Evolutionary conservation across 169 alveolate species (phyloP), one percentile per base, ranked within the genome.

Genomic region (Neospora caninum): DNA sequence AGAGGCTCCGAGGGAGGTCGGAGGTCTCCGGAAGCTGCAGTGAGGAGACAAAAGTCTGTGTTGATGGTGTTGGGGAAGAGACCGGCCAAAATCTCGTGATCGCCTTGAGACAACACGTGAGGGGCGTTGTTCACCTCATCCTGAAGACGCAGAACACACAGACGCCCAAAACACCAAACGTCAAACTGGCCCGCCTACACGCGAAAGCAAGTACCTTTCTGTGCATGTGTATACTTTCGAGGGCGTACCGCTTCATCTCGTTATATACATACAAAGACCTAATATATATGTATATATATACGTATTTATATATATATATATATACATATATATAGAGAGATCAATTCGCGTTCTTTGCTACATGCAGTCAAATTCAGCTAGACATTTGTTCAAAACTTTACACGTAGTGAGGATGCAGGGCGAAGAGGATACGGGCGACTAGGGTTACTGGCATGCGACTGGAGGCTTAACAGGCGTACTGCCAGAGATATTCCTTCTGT

Each of bases 1-100:
- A 96, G 91, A 9, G 96, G 96, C 80, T 80, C 49, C 38, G 38
- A 4, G 80, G 49, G 22, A 27, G 83, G 29, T 29, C 10, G 38
- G 29, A 27, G 43, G 34, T 67, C 42, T n/a, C 89, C 73, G 41
- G n/a, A 38, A 9, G 88, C 93, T 29, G 94, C 64, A 25, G n/a
- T 42, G 42, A 91, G 42, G 36, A 42, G 80, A 22, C 42, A 54
- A 41, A 91, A 91, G 7, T 80, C 69, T 1, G 91, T 91, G 82
- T 80, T 70, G 41, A 91, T 91, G 34, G 94, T 91, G 80, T 91
- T 42, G 38, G 94, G 91, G 45, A 91, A 91, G 36, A 91, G 67
- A 16, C 45, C 18, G 0, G 82, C 38, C 58, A 91, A 80, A 16
- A 91, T 91, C 18, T 54, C 18, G 49, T 36, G 80, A 20, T 78